Evolutionary conservation across 805 yeast species (phyloP).

Genomic region (Wickerhamomyces mucosus): DNA sequence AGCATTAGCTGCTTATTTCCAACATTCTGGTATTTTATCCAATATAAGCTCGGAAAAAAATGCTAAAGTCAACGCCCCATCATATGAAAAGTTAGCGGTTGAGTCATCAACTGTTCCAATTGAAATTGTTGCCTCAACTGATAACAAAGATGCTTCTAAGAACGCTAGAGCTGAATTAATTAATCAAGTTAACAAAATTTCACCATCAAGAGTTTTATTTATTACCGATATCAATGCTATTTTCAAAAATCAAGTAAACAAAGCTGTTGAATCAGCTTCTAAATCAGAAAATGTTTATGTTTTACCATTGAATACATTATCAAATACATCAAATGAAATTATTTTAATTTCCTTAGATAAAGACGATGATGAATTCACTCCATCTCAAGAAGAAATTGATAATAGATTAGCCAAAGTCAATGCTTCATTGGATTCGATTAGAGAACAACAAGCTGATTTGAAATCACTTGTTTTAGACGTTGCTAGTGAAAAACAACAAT

Average conservation of each 20-base stretch:
- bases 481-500: conserved; percentile 45
- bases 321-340: conserved; percentile 33
- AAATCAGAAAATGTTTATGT: conserved; percentile 40
- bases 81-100: conserved; percentile 31
- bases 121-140: conserved; percentile 47
- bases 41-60: conserved; percentile 30
- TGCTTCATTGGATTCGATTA: conserved; percentile 43
- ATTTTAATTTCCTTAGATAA: conserved; percentile 43
- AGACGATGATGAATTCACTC: conserved; percentile 60
- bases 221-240: conserved; percentile 61
- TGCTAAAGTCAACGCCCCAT: conserved; percentile 40
- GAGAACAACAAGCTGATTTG: conserved; percentile 48
- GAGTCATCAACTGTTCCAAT: conserved; percentile 40
- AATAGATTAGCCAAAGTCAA: conserved; percentile 47
- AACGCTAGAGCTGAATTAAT: conserved; percentile 66
- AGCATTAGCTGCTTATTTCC: conserved; percentile 59
- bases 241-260: conserved; percentile 38
- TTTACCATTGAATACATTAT: conserved; percentile 46
- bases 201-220: conserved; percentile 54
- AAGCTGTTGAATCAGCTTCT: conserved; percentile 31
- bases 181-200: conserved; percentile 56
- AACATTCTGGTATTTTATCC: conserved; percentile 37
- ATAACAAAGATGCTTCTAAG: conserved; percentile 41
- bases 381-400: conserved; percentile 50
- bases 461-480: conserved; percentile 41